Conservation (phyloP, 805 yeast genomes). For the Candida stauntonica region DNA sequence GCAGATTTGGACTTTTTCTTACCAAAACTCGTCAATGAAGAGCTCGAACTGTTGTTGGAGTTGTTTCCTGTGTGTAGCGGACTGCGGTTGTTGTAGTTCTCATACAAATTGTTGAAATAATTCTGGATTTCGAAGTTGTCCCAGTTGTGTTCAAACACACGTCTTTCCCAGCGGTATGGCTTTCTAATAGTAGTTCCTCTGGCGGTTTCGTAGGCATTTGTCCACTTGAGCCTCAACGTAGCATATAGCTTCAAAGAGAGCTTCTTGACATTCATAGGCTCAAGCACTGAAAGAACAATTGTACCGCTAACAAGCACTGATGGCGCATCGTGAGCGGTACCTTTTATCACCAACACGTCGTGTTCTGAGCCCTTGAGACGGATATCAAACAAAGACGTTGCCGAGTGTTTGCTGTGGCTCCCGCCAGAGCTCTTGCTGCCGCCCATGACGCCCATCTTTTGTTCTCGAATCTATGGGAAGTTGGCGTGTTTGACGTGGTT, state of each 20-base stretch:
- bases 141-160: slow-evolving; percentile 76
- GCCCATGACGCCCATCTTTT: slow-evolving; percentile 12
- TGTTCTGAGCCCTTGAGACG: slow-evolving; percentile 65
- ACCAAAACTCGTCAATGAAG: slow-evolving; percentile 22
- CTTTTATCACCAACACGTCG: slow-evolving; percentile 78
- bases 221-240: slow-evolving; percentile 61
- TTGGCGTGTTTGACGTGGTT: neutral
- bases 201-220: slow-evolving; percentile 45
- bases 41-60: slow-evolving; percentile 24
- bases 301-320: slow-evolving; percentile 74
- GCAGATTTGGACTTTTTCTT: slow-evolving; percentile 34
- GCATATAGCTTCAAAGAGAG: slow-evolving; percentile 64
- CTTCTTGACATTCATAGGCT: slow-evolving; percentile 65
- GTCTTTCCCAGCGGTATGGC: slow-evolving; percentile 52
- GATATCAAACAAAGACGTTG: slow-evolving; percentile 44
- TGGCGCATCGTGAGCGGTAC: slow-evolving; percentile 71
- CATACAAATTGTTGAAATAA: slow-evolving; percentile 29
- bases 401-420: slow-evolving; percentile 21
- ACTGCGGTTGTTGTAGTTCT: slow-evolving; percentile 16
- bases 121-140: slow-evolving; percentile 56
- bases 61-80: slow-evolving; percentile 11
- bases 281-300: slow-evolving; percentile 69
- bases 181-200: slow-evolving; percentile 40
- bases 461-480: neutral
- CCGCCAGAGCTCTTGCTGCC: slow-evolving; percentile 23